These are phyloP conservation scores for Nepenthes gracilis DNA, from an alignment of 148 eudicot species.

Conservation along the genomic window DNA sequence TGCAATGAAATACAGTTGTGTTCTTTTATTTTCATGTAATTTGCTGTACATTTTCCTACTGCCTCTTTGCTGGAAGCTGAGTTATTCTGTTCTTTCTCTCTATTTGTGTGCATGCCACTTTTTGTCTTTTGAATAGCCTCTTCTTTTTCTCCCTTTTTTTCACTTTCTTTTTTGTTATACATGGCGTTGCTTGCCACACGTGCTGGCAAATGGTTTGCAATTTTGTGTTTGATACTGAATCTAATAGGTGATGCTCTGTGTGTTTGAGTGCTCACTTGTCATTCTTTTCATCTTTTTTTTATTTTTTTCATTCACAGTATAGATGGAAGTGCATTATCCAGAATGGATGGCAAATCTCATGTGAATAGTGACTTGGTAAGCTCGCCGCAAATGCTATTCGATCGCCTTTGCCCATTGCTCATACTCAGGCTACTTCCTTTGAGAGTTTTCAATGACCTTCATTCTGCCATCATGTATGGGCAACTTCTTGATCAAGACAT, in stretches of 20 bases:
- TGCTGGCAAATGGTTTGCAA: too few relatives aligned
- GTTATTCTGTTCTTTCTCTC: too few relatives aligned
- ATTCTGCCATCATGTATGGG: slow-evolving; percentile 45
- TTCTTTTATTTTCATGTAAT: too few relatives aligned
- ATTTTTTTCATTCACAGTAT: slow-evolving; percentile 10
- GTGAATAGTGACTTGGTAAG: slow-evolving; percentile 12
- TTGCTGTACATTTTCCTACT: too few relatives aligned
- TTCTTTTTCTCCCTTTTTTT: too few relatives aligned
- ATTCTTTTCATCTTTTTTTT: not conserved
- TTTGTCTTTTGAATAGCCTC: too few relatives aligned
- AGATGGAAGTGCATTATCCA: slow-evolving; percentile 10
- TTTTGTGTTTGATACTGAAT: not conserved
- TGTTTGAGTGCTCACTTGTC: not conserved
- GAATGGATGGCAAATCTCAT: slow-evolving; percentile 9
- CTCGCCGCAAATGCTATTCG: slow-evolving; percentile 34
- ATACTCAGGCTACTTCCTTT: slow-evolving; percentile 66
- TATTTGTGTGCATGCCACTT: too few relatives aligned
- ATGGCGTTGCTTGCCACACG: too few relatives aligned
- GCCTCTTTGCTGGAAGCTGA: too few relatives aligned
- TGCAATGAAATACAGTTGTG: too few relatives aligned
- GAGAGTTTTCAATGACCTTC: slow-evolving; percentile 54
- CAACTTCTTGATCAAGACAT: slow-evolving; percentile 13
- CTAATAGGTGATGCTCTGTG: not conserved
- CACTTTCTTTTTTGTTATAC: too few relatives aligned
- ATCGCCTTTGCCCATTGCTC: slow-evolving; percentile 66